phyloP scores from a whole-genome alignment of 2,329 filamentous ascomycete genomes.

The Talaromyces sp. region DNA sequence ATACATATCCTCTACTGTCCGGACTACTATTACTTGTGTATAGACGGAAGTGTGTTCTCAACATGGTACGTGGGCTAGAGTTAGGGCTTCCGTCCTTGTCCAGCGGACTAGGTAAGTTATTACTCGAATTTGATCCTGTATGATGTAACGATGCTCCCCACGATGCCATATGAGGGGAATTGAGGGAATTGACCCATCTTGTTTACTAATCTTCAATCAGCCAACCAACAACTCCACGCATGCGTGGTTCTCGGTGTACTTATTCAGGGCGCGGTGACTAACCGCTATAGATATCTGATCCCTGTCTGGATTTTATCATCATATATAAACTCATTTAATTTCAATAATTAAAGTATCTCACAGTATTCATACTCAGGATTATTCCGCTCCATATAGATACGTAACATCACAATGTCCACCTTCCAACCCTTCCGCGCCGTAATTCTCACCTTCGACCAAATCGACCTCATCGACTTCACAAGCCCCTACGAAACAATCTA shows the following conservation, averaged over 20 bases:
- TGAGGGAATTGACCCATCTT: neutral
- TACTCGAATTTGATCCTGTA: neutral
- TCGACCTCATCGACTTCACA: slow-evolving; percentile 10
- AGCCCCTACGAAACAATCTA: slow-evolving; percentile 10
- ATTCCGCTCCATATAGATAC: too few species aligned
- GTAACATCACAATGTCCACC: neutral
- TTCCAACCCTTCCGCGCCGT: neutral
- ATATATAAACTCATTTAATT: neutral
- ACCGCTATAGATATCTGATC: neutral
- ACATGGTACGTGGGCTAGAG: too few species aligned
- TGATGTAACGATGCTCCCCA: neutral
- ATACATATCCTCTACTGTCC: too few species aligned
- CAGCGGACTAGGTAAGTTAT: too few species aligned
- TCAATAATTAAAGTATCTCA: neutral
- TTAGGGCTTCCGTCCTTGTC: too few species aligned
- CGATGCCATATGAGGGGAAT: neutral
- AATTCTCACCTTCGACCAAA: slow-evolving; percentile 8
- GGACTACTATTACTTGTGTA: too few species aligned
- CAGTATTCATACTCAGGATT: too few species aligned
- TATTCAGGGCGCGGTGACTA: neutral
- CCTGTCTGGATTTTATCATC: neutral
- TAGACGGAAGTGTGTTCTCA: too few species aligned
- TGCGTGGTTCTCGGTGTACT: neutral
- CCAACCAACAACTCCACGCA: neutral
- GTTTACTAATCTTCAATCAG: neutral